Conservation (phyloP, 169 alveolate genomes). For the Plasmodium fragile region DNA sequence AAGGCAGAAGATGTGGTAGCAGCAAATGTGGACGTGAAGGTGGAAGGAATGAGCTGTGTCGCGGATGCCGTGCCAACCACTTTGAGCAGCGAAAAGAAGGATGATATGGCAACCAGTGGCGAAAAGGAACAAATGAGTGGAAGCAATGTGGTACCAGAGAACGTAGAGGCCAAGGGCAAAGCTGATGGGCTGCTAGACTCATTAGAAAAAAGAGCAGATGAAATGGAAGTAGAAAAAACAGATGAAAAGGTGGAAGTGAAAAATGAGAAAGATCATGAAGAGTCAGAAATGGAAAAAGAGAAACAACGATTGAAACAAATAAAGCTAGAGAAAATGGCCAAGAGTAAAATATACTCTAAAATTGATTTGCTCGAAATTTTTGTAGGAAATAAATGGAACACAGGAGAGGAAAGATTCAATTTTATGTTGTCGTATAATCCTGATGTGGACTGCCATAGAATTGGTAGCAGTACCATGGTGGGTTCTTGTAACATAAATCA, state of each 20-base stretch:
- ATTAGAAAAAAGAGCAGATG: conserved; percentile 28
- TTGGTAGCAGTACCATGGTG: background rate
- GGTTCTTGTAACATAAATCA: conserved; percentile 12
- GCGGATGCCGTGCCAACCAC: background rate
- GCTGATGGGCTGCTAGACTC: background rate
- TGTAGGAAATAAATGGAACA: conserved; percentile 48
- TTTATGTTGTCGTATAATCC: conserved; percentile 31
- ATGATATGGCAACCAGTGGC: background rate
- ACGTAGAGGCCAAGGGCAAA: background rate
- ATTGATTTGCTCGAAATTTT: conserved; percentile 60
- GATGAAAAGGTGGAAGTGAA: background rate
- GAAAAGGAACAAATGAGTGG: background rate
- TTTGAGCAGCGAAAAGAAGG: background rate
- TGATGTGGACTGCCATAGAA: background rate
- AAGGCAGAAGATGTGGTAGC: background rate
- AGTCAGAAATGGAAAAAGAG: conserved; percentile 9
- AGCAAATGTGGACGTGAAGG: background rate
- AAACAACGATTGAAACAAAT: background rate
- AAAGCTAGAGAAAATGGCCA: conserved; percentile 21
- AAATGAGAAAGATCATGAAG: background rate
- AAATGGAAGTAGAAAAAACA: background rate
- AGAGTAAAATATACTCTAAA: conserved; percentile 28
- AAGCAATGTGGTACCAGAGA: background rate
- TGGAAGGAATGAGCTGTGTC: background rate
- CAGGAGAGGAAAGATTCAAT: conserved; percentile 21